A percentile compares a stretch with the other conserved stretches of the same genome.
These are phyloP conservation scores for Abrus pulchellus DNA, from an alignment of 306 rosid genomes.

Conservation along the genomic window DNA sequence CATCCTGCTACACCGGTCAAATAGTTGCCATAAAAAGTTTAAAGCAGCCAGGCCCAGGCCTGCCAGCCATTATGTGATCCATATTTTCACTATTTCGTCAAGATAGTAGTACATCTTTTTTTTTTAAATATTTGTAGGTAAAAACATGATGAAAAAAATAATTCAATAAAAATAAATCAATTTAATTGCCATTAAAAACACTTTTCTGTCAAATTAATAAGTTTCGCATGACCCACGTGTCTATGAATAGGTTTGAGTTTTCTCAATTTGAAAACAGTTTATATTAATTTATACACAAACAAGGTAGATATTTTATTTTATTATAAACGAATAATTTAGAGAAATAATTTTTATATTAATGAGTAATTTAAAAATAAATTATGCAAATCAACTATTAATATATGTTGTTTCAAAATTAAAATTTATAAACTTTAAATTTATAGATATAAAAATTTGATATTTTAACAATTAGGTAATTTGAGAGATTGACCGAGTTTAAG, in stretches of 20 bases:
- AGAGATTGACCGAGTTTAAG: too few species aligned
- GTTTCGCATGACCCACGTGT: neutral
- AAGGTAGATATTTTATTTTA: too few species aligned
- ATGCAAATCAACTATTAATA: too few species aligned
- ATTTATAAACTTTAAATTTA: too few species aligned
- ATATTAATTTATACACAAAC: neutral
- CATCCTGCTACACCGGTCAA: neutral
- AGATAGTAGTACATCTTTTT: neutral
- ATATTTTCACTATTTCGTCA: neutral
- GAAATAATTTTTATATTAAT: too few species aligned
- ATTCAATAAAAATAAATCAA: neutral
- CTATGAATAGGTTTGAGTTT: neutral
- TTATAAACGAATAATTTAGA: too few species aligned
- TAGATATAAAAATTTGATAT: too few species aligned
- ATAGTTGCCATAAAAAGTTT: neutral
- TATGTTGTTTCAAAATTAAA: too few species aligned
- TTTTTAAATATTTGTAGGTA: neutral
- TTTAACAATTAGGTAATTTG: too few species aligned
- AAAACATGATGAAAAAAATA: neutral
- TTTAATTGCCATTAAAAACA: neutral
- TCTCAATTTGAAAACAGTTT: neutral
- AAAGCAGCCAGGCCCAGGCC: neutral
- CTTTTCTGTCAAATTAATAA: constrained; percentile 2
- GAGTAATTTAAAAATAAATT: too few species aligned
- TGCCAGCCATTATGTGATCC: neutral